Base-by-base conservation (phyloP, 2,329 filamentous ascomycete species). In the Beauveria sp. region DNA sequence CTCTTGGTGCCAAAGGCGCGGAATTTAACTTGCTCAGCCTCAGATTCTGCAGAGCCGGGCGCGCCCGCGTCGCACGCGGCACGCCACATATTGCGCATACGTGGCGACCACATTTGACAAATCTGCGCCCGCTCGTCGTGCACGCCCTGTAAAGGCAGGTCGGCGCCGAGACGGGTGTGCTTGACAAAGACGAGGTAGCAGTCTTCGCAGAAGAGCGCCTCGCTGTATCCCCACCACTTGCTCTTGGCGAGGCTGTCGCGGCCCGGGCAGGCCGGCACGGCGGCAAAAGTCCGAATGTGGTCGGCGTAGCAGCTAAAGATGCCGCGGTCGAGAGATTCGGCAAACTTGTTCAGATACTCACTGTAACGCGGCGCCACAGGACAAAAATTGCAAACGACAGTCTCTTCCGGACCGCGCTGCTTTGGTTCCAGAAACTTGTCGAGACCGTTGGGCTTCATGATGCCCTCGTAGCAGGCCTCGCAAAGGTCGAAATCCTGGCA, bases 61-160 rank as follows among this genome's bases (percentile, higher is more conserved):
- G 59, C 53, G 1, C 71, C 70, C 1, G 68, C 69, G 0, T 62
- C 64, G 56, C 72, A 75, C 0, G 58, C 67, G 10, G 66, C 64
- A 2, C 67, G 64, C 68, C 71, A 76, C 65, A 73, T 68, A 1
- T 54, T 65, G n/a, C 75, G 73, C 73, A 77, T 76, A 5, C 74
- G 70, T 0, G 70, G 70, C 3, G 73, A 74, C 70, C 73, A 76
- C 6, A 76, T 66, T 40, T 72, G 71, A 53, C 75, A 77, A 45
- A 73, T 72, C 6, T 69, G 64, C 1, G 65, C 47, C 0, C 67
- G 65, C 14, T 69, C 64, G 12, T 73, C 67, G 5, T 65, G 63
- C 1, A 60, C 63, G 1, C 55, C 66, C 16, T 71, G 70, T 46
- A 74, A 62, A 0, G 68, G 66, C 22, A 74, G 61, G 0, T 62